Evolutionary conservation across 2,329 filamentous ascomycete genomes (phyloP).

Genomic region (Scortechinia acanthostroma): DNA sequence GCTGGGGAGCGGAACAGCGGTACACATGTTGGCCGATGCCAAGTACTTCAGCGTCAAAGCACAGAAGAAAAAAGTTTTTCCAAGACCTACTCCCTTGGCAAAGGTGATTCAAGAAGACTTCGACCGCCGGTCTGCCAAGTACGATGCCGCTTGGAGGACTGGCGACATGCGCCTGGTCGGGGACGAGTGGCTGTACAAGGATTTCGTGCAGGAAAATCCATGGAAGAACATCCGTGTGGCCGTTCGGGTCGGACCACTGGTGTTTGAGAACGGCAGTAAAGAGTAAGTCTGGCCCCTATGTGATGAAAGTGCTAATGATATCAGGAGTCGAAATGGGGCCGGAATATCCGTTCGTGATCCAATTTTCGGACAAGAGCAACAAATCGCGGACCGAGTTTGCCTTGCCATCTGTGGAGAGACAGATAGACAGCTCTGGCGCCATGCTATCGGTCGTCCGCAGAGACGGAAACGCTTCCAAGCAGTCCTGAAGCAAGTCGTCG

Average conservation of each 20-base stretch:
- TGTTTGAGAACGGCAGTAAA: constrained; percentile 27
- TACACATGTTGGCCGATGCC: constrained; percentile 8
- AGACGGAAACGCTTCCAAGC: constrained; percentile 21
- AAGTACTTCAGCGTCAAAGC: constrained; percentile 6
- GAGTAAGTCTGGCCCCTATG: constrained; percentile 18
- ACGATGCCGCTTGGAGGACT: no score
- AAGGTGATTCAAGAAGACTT: constrained; percentile 16
- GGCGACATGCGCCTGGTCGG: no score
- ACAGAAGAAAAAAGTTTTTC: constrained; percentile 5
- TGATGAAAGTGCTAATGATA: no score
- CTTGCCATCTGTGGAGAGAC: constrained; percentile 10
- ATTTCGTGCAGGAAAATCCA: constrained; percentile 18
- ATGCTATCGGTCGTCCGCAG: constrained; percentile 2
- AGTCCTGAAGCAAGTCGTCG: constrained; percentile 29
- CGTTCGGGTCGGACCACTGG: constrained; percentile 25
- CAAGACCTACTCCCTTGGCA: constrained; percentile 9
- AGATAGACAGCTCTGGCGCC: constrained; percentile 8
- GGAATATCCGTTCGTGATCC: no score
- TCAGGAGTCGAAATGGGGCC: no score
- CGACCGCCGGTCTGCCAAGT: no score
- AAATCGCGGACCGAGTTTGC: constrained; percentile 9
- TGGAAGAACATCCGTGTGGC: constrained; percentile 30
- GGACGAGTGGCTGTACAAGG: constrained; percentile 12
- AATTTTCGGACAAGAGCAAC: no score
- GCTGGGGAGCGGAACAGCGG: neutral